Conservation (phyloP, 345 rosid species). For the Triadica sebifera region DNA sequence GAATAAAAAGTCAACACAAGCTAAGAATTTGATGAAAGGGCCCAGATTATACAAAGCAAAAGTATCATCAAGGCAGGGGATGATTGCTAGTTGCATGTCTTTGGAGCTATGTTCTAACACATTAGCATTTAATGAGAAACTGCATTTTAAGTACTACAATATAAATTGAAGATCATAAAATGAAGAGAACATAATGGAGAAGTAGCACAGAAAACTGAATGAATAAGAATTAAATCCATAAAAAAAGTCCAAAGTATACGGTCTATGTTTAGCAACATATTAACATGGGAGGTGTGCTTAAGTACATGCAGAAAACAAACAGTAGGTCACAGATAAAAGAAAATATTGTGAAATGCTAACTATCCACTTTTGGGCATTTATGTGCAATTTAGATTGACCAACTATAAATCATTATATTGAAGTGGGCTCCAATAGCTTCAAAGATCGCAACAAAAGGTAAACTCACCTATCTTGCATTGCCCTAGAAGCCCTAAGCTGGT, state of each 20-base stretch:
- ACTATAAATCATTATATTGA: background rate
- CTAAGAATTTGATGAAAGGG: conserved; percentile 1
- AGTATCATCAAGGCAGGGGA: conserved; percentile 3
- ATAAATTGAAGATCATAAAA: background rate
- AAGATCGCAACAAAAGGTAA: conserved; percentile 1
- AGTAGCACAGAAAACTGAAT: background rate
- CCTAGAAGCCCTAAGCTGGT: conserved; percentile 81
- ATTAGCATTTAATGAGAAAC: background rate
- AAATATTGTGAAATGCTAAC: no score
- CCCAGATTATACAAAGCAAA: conserved; percentile 2
- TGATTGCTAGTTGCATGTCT: background rate
- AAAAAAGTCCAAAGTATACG: background rate
- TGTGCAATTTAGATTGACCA: background rate
- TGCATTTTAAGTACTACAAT: background rate
- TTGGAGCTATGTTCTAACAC: background rate
- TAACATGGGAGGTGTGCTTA: background rate
- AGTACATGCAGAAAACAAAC: background rate
- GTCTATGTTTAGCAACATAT: background rate
- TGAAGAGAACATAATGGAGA: background rate
- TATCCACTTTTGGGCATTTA: background rate
- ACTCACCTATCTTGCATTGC: conserved; percentile 99
- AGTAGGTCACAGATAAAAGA: background rate
- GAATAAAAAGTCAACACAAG: conserved; percentile 1
- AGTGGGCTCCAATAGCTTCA: background rate
- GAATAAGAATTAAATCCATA: background rate